Evolutionary conservation across 176 grass and related monocot species (phyloP).

Genomic region (Avena insularis): DNA sequence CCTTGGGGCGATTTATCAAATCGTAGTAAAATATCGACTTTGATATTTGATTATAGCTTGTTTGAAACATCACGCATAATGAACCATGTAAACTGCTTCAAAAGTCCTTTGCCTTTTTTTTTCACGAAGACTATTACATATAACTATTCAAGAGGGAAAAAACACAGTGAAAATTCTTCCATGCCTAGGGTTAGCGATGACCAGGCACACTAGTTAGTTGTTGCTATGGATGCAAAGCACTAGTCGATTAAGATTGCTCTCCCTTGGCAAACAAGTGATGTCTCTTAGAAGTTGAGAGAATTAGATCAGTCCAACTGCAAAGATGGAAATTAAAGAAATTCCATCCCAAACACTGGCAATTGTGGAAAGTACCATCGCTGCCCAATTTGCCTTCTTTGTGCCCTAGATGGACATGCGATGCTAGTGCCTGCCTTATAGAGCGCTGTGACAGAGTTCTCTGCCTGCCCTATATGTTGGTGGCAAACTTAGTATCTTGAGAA

Average conservation of each 20-base stretch:
- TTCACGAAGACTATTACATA: not conserved
- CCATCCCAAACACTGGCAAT: not conserved
- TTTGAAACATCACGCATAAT: not conserved
- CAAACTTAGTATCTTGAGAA: not conserved
- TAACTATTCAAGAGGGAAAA: not conserved
- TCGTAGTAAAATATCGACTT: not conserved
- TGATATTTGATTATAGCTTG: not conserved
- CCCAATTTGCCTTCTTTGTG: not conserved
- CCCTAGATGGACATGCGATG: not conserved
- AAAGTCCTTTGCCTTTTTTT: not conserved
- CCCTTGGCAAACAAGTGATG: not conserved
- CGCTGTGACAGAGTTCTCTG: not conserved
- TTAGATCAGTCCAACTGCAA: not conserved
- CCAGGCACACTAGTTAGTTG: not conserved
- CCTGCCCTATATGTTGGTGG: not conserved
- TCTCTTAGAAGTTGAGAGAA: not conserved
- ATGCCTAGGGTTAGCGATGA: not conserved
- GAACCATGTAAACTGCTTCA: not conserved
- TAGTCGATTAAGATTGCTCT: not conserved
- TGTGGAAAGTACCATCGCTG: not conserved
- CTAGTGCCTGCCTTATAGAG: not conserved
- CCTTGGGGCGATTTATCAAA: not conserved
- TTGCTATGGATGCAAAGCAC: not conserved
- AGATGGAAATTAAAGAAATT: not conserved
- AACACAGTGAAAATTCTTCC: not conserved